Conservation (phyloP, 164 flowering plant species). For the Magnolia changhungtana region DNA sequence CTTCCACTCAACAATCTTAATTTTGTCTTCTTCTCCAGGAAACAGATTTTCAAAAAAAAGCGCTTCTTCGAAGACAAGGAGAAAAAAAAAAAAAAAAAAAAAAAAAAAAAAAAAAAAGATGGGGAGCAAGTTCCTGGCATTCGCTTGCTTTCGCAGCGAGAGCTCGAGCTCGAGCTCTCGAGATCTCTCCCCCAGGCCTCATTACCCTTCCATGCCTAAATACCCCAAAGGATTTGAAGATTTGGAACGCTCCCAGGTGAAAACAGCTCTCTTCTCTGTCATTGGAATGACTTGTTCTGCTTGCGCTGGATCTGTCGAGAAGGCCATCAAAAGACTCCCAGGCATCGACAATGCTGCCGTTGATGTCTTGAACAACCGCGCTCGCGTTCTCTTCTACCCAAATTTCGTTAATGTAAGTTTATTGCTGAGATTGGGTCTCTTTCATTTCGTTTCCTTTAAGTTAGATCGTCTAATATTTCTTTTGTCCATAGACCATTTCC, state of each 20-base stretch:
- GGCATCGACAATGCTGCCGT: constrained; percentile 73
- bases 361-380: constrained; percentile 64
- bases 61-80: too few species aligned
- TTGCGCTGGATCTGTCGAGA: constrained; percentile 84
- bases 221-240: constrained; percentile 46
- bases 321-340: constrained; percentile 74
- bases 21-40: too few species aligned
- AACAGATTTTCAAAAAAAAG: too few species aligned
- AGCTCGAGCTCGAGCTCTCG: background rate
- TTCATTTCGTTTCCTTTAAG: too few species aligned
- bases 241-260: constrained; percentile 1
- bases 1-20: too few species aligned
- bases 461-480: too few species aligned
- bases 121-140: constrained; percentile 32
- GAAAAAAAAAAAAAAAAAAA: too few species aligned
- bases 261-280: constrained; percentile 55
- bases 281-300: constrained; percentile 87
- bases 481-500: too few species aligned
- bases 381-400: constrained; percentile 67
- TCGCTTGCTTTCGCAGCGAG: constrained; percentile 49
- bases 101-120: background rate
- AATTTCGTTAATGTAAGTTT: constrained; percentile 56
- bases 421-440: background rate
- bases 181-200: constrained; percentile 44
- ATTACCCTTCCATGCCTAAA: constrained; percentile 68